Percentiles rank a stretch among this genome's conserved stretches.
Conservation (phyloP, 2,329 filamentous ascomycete genomes). For the Pleochaeta shiraiana region DNA sequence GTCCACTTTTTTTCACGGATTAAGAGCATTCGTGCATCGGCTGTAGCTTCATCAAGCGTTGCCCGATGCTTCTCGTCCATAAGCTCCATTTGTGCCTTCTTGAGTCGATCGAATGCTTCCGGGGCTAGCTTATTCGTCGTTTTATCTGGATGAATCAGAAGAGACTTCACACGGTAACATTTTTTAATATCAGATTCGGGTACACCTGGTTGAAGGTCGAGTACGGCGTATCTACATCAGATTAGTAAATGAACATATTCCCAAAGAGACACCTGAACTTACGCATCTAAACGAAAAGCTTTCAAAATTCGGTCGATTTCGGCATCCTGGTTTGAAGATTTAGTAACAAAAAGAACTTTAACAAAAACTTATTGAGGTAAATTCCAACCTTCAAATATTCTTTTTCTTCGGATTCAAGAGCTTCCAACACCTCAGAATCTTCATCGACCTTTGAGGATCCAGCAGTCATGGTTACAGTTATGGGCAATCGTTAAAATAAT, state of each 20-base stretch:
- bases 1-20: conserved; percentile 92
- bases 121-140: conserved; percentile 77
- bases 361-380: too few relatives aligned
- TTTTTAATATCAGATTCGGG: conserved; percentile 92
- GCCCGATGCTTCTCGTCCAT: conserved; percentile 86
- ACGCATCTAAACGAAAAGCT: conserved; percentile 64
- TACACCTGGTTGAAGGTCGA: conserved; percentile 88
- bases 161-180: conserved; percentile 90
- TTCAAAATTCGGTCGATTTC: conserved; percentile 90
- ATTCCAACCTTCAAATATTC: conserved; percentile 64
- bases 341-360: too few relatives aligned
- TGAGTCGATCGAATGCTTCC: conserved; percentile 89
- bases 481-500: too few relatives aligned
- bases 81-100: conserved; percentile 78
- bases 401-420: conserved; percentile 64
- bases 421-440: conserved; percentile 57
- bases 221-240: conserved; percentile 56
- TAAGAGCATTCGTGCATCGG: conserved; percentile 83
- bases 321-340: conserved; percentile 60
- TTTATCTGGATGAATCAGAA: conserved; percentile 97
- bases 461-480: background rate
- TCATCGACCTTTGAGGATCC: conserved; percentile 20
- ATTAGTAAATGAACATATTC: background rate
- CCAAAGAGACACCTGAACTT: conserved; percentile 20
- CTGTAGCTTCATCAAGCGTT: conserved; percentile 80